These are phyloP conservation scores for Garcia nutans DNA, from an alignment of 345 rosid species.

Conservation along the genomic window DNA sequence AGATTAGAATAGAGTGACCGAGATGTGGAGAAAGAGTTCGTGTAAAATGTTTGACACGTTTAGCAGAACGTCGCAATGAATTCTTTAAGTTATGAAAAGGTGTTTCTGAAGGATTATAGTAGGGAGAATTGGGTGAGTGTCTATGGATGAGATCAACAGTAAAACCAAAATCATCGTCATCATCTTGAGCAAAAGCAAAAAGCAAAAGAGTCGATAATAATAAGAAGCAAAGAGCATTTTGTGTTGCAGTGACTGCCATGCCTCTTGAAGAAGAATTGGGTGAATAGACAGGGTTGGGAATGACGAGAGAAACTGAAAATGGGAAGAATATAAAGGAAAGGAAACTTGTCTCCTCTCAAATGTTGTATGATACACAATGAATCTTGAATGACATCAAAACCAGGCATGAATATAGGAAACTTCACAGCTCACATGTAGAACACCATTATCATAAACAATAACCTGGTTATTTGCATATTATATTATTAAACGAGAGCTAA, in stretches of 20 bases:
- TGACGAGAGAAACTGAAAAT: no score
- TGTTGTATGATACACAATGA: no score
- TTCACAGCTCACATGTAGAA: no score
- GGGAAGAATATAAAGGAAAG: no score
- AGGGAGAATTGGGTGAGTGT: constrained; percentile 21
- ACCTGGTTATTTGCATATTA: no score
- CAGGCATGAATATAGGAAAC: no score
- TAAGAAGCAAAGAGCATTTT: background rate
- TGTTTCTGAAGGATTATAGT: constrained; percentile 5
- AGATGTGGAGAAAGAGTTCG: background rate
- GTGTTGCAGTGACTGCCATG: background rate
- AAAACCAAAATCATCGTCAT: background rate
- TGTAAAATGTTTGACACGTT: background rate
- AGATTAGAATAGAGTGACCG: background rate
- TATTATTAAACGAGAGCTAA: no score
- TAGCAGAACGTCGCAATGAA: background rate
- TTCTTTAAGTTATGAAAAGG: background rate
- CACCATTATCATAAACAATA: no score
- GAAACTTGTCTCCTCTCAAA: no score
- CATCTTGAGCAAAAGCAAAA: background rate
- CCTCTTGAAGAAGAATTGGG: no score
- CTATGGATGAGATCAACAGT: constrained; percentile 16
- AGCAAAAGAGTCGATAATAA: background rate
- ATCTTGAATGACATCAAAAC: no score
- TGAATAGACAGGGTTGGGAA: background rate